Evolutionary conservation across 2,329 filamentous ascomycete species (phyloP), one percentile per base, ranked within the genome.

Genomic region (Calonectria honghensis): DNA sequence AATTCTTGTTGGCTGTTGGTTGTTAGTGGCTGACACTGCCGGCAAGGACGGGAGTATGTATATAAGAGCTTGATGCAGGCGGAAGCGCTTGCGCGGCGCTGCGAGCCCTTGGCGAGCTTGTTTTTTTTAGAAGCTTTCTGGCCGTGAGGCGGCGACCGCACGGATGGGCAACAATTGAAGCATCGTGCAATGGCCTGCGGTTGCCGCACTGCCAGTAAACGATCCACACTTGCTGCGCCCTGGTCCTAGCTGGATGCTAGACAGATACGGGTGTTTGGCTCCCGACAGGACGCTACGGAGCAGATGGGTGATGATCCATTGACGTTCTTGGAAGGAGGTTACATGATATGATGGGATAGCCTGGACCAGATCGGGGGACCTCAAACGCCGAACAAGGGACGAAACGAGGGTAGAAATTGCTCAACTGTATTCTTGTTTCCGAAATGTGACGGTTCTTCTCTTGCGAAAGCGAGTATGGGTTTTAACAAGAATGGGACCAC

Each of bases 331-430:
- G 35, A 61, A 41, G 54, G 32, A 37, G 52, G 24, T 29, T 51
- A 37, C 32, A 35, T 31, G 54, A 20, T 48, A 50, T 70, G n/a
- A 70, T n/a, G 27, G 32, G 18, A 24, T 13, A 20, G 41, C 45
- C 45, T 61, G 41, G 57, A 37, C 57, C 57, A 61, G 57, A 61
- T 61, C 57, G 35, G 57, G 57, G 27, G 57, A 39, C n/a, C n/a
- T 37, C n/a, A 61, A 61, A 61, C 57, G 13, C 20, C 13, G 32
- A 61, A 14, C 57, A 27, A 39, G 57, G 57, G 32, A 61, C n/a
- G 32, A 61, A 39, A 27, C n/a, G 24, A 29, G 32, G 32, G n/a
- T 3, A 5, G 32, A 37, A 37, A 61, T 39, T 39, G n/a, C n/a
- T 20, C 11, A 35, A 37, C 37, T 27, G 13, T 14, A 39, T 37